Conservation (phyloP, 257 asterid species). For the Oldenlandia corymbosa region DNA sequence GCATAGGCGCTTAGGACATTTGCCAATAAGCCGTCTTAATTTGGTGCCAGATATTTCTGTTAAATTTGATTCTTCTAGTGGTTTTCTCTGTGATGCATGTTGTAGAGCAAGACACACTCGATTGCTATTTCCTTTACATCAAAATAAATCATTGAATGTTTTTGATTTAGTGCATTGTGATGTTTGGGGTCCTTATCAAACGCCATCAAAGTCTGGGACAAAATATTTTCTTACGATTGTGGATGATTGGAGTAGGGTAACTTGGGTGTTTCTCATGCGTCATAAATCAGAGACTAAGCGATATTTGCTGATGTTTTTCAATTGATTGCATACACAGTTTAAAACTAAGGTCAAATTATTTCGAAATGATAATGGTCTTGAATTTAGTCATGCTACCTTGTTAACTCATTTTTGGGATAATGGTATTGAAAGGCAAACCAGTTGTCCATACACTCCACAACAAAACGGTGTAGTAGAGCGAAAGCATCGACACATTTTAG, state of each 20-base stretch:
- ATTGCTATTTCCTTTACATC: neutral
- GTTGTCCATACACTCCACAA: neutral
- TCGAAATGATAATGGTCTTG: neutral
- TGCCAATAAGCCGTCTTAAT: neutral
- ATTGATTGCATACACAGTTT: neutral
- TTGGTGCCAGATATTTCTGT: neutral
- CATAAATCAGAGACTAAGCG: neutral
- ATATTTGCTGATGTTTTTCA: neutral
- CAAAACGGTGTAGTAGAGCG: slow-evolving; percentile 1
- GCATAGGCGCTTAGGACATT: neutral
- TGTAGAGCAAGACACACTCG: neutral
- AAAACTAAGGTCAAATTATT: neutral
- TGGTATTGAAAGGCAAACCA: neutral
- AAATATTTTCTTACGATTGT: neutral
- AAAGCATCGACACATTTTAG: neutral
- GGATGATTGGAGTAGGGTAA: neutral
- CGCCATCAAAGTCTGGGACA: neutral
- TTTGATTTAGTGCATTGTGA: slow-evolving; percentile 4
- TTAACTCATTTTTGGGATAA: neutral
- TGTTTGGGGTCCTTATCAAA: neutral
- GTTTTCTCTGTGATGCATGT: neutral
- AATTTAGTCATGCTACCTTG: neutral
- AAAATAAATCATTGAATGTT: neutral
- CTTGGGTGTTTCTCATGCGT: neutral
- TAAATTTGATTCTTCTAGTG: neutral